Conservation (phyloP, 768 basidiomycete species). For the Kwoniella botswanensis region DNA sequence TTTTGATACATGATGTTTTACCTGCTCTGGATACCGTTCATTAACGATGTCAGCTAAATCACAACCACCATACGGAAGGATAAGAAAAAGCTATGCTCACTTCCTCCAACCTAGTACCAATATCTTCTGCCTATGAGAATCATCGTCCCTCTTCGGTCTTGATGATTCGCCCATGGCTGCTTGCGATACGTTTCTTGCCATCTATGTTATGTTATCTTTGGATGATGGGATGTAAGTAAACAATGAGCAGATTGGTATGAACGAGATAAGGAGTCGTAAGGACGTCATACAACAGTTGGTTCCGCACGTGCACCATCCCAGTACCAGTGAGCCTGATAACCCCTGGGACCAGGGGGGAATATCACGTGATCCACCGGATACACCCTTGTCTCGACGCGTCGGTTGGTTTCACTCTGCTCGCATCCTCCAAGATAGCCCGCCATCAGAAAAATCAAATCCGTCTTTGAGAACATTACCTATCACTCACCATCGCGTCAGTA, state of each 20-base stretch:
- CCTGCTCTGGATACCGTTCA: slow-evolving; percentile 68
- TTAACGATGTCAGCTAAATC: slow-evolving; percentile 1
- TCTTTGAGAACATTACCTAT: not conserved
- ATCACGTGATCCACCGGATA: not conserved
- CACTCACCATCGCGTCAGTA: not conserved
- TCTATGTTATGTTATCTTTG: not conserved
- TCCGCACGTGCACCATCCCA: slow-evolving; percentile 2
- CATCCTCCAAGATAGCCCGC: no score
- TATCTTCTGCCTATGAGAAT: slow-evolving; percentile 43
- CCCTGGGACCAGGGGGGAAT: not conserved
- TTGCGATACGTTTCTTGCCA: slow-evolving; percentile 2
- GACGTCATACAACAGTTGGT: not conserved
- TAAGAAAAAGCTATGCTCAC: slow-evolving; percentile 31
- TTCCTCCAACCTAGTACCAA: slow-evolving; percentile 55
- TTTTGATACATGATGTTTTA: slow-evolving; percentile 88
- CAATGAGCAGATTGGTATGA: no score
- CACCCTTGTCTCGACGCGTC: not conserved
- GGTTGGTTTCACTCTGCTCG: not conserved
- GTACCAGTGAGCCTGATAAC: not conserved
- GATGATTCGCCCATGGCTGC: slow-evolving; percentile 39
- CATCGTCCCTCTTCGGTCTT: slow-evolving; percentile 35
- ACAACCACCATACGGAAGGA: not conserved
- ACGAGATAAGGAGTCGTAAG: not conserved
- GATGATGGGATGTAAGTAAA: no score
- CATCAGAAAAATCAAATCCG: not conserved